These are phyloP conservation scores for Sphagnum magellanicum DNA, from an alignment of 228 moss, liverwort and hornwort genomes.

Conservation along the genomic window DNA sequence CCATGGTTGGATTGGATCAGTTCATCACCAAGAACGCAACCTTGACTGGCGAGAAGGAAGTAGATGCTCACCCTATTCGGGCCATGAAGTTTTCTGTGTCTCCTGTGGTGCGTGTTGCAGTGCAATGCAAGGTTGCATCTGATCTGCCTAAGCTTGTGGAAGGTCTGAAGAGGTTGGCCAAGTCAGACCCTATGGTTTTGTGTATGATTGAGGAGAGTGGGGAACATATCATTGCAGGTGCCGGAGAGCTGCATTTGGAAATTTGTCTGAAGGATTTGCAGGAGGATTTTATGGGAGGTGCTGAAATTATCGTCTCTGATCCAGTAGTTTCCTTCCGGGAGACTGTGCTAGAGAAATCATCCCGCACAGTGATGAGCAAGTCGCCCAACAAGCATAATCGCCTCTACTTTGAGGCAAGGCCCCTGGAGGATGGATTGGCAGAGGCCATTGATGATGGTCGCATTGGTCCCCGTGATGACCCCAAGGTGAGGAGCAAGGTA, in stretches of 20 bases:
- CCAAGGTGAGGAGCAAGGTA: constrained; percentile 65
- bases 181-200: constrained; percentile 62
- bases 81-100: constrained; percentile 68
- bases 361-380: constrained; percentile 56
- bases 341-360: constrained; percentile 42
- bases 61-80: constrained; percentile 50
- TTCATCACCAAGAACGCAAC: constrained; percentile 61
- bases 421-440: constrained; percentile 35
- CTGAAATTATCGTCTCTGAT: constrained; percentile 59
- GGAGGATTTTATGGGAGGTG: constrained; percentile 63
- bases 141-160: constrained; percentile 57
- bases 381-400: constrained; percentile 78
- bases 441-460: constrained; percentile 66
- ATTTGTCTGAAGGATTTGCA: constrained; percentile 56
- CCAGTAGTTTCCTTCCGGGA: constrained; percentile 77
- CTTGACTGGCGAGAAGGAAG: constrained; percentile 48
- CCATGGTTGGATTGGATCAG: constrained; percentile 52
- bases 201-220: constrained; percentile 57
- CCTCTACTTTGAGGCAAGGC: constrained; percentile 52
- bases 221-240: constrained; percentile 55
- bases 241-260: constrained; percentile 42
- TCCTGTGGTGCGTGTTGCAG: constrained; percentile 50
- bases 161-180: constrained; percentile 51
- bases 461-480: constrained; percentile 60
- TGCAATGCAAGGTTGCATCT: constrained; percentile 54